Evolutionary conservation across 2,329 filamentous ascomycete species (phyloP).

Genomic region (Lasiodiplodia theobromae): DNA sequence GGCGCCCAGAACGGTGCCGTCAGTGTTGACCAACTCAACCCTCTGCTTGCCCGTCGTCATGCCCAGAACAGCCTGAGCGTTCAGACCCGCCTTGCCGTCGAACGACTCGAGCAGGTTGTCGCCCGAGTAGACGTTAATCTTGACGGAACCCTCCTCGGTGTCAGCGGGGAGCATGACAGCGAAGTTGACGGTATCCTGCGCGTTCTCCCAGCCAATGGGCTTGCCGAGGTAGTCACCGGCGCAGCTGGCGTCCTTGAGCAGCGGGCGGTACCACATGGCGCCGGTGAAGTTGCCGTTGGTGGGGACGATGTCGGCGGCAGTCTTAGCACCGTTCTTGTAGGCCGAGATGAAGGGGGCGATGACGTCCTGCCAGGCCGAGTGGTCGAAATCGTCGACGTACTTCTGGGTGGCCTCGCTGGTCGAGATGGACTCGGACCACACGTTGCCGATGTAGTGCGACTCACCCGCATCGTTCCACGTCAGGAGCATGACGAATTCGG

Average conservation of each 20-base stretch:
- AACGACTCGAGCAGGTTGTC: constrained; percentile 16
- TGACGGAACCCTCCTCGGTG: not conserved
- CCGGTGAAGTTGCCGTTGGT: constrained; percentile 20
- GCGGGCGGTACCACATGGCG: constrained; percentile 23
- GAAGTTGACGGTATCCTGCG: constrained; percentile 26
- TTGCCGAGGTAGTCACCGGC: constrained; percentile 18
- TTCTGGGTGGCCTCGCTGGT: constrained; percentile 35
- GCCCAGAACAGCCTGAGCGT: constrained; percentile 14
- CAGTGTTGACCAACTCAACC: constrained; percentile 11
- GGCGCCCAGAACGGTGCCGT: constrained; percentile 2
- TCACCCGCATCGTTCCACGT: constrained; percentile 54
- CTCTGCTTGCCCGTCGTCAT: constrained; percentile 11
- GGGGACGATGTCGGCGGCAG: constrained; percentile 12
- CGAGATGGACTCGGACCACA: constrained; percentile 44
- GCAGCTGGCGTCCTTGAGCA: constrained; percentile 20
- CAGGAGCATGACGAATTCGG: constrained; percentile 49
- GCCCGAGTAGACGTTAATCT: constrained; percentile 20
- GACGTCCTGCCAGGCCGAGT: constrained; percentile 46
- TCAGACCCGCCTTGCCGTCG: constrained; percentile 19
- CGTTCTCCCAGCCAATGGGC: constrained; percentile 18
- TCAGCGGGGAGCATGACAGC: constrained; percentile 18
- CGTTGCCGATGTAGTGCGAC: constrained; percentile 50
- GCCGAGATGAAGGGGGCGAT: constrained; percentile 47
- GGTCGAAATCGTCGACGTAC: constrained; percentile 43
- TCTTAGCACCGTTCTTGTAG: constrained; percentile 43